A percentile compares a stretch with the other conserved stretches of the same genome.
Evolutionary conservation across 306 rosid genomes (phyloP).

Genomic region (Cicer judaicum): DNA sequence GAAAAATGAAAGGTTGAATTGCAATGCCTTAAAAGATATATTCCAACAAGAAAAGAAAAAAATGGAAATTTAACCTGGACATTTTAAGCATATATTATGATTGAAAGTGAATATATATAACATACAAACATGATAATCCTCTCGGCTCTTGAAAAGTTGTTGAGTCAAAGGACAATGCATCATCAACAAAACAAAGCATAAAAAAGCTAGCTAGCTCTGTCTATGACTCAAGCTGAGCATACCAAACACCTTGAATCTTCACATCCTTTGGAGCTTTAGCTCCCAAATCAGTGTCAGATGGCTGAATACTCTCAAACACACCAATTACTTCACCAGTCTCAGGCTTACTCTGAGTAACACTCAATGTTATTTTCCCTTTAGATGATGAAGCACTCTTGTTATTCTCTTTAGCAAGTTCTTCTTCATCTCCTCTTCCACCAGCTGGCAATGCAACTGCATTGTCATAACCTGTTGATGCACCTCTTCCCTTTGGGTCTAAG

Average conservation of each 20-base stretch:
- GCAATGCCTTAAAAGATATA: too few relatives aligned
- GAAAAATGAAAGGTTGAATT: too few relatives aligned
- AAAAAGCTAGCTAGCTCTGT: conserved; percentile 34
- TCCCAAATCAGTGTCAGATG: conserved; percentile 97
- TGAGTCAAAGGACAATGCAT: conserved; percentile 47
- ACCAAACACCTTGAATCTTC: conserved; percentile 93
- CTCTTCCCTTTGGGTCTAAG: conserved; percentile 99
- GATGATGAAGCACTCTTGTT: conserved; percentile 72
- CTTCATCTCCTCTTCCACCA: conserved; percentile 97
- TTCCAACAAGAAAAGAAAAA: neutral
- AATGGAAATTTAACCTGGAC: conserved; percentile 2
- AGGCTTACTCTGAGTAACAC: conserved; percentile 86
- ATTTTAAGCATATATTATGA: conserved; percentile 39
- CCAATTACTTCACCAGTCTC: conserved; percentile 92
- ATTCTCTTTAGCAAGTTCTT: conserved; percentile 86
- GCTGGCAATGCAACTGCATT: conserved; percentile 89
- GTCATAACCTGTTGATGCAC: conserved; percentile 91
- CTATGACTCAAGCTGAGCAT: conserved; percentile 93
- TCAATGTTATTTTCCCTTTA: conserved; percentile 79
- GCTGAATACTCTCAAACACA: conserved; percentile 91
- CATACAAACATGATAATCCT: conserved; percentile 52
- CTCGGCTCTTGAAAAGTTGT: conserved; percentile 39
- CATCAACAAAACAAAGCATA: conserved; percentile 43
- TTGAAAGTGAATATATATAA: conserved; percentile 45
- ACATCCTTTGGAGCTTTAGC: conserved; percentile 95